These are phyloP conservation scores for Mycena venus DNA, from an alignment of 768 basidiomycete species.

Conservation along the genomic window DNA sequence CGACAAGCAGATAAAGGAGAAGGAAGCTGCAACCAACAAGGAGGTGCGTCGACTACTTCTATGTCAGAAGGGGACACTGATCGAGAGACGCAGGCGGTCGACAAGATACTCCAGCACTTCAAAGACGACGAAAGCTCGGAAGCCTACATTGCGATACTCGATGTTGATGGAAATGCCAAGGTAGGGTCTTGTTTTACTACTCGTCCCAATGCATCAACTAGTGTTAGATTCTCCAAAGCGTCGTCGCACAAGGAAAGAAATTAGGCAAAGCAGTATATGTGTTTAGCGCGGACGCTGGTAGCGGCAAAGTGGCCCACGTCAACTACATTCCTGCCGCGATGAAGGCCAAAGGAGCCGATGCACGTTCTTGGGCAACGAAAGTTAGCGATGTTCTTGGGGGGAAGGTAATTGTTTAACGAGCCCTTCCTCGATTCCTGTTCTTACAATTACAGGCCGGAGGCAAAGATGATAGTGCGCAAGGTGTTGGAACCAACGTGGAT, in stretches of 20 bases:
- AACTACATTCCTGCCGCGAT: constrained; percentile 78
- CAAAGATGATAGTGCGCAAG: constrained; percentile 93
- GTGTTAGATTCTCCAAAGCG: constrained; percentile 76
- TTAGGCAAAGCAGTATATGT: constrained; percentile 89
- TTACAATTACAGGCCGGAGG: constrained; percentile 81
- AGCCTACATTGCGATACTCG: constrained; percentile 79
- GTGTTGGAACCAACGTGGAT: constrained; percentile 78
- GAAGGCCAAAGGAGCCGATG: constrained; percentile 81
- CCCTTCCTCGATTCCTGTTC: not conserved
- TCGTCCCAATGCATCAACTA: not conserved
- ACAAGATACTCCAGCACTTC: constrained; percentile 80
- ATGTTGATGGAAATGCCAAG: constrained; percentile 90
- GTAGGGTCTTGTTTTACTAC: constrained; percentile 50
- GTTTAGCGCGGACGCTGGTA: constrained; percentile 80
- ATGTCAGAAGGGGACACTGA: not conserved
- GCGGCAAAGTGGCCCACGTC: constrained; percentile 86
- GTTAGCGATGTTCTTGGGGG: constrained; percentile 89
- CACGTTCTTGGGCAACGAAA: constrained; percentile 87
- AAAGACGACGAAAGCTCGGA: constrained; percentile 77
- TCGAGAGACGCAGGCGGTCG: constrained; percentile 67
- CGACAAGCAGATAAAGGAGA: constrained; percentile 88
- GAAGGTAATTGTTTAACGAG: constrained; percentile 68
- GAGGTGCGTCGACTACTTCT: constrained; percentile 59
- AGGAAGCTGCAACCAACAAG: constrained; percentile 82
- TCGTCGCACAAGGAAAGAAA: constrained; percentile 85